Base-by-base conservation (phyloP, 371 early-diverging fungal species). In the Lichtheimia ornata region DNA sequence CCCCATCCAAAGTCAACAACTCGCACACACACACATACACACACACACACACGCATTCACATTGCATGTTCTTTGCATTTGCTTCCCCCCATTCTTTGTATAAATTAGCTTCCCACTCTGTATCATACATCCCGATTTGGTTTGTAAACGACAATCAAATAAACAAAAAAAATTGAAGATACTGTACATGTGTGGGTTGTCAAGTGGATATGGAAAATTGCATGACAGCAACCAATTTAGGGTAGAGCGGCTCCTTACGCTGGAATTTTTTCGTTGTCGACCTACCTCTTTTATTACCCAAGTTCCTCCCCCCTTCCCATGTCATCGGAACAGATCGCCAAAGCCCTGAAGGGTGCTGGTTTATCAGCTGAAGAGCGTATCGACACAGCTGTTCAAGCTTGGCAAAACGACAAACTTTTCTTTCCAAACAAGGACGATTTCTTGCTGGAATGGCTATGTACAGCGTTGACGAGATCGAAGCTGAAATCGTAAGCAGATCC, bases 251-350 rank as follows among this genome's bases (percentile, higher is more conserved):
- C 13, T 1, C 30, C 20, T 12, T 1, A 3, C 30, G n/a, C 20
- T 20, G n/a, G 30, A 40, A 14, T 15, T 11, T 54, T 40, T 54
- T 27, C 15, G 3, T 54, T 35, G 15, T 18, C 40, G 54, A 35
- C 35, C 35, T 11, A 6, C 30, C 7, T 30, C 5, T 9, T 35
- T 35, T 6, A 9, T 11, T 11, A 35, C 11, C 35, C 77, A 62
- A 74, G 81, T 64, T 67, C 72, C 57, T 18, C 9, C 9, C 35
- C 4, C 4, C 4, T 4, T 35, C 11, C 53, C 22, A 30, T 62
- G 53, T 75, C 82, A 27, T 79, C 91, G 41, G 76, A 86, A 61
- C 76, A 84, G 67, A 82, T 75, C 25, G 91, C 88, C 50, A 73
- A 83, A 57, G 73, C 77, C 1, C 61, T 81, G 5, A 81, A 81